phyloP scores from a whole-genome alignment of 768 basidiomycete genomes.

The Termitomyces sp. region DNA sequence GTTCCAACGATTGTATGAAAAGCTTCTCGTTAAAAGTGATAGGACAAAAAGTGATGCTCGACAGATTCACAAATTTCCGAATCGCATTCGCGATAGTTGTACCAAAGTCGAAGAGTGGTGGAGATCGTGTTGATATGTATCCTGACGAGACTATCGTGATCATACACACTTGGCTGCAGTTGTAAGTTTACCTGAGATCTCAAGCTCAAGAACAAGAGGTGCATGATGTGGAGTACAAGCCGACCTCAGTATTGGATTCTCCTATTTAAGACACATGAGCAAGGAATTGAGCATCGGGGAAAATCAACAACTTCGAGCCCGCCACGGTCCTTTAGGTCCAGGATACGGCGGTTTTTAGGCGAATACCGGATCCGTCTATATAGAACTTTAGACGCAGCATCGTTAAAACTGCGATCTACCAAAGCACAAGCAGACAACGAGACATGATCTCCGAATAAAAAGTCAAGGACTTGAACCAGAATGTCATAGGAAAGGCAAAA shows the following conservation, averaged over 20 bases:
- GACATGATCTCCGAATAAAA: slow-evolving; percentile 26
- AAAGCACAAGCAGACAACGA: slow-evolving; percentile 36
- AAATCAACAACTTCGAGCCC: slow-evolving; percentile 23
- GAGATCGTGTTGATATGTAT: slow-evolving; percentile 19
- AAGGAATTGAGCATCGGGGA: background rate
- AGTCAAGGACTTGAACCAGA: slow-evolving; percentile 26
- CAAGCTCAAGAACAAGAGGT: slow-evolving; percentile 32
- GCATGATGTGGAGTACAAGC: slow-evolving; percentile 35
- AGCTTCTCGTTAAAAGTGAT: slow-evolving; percentile 26
- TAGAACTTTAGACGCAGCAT: slow-evolving; percentile 37
- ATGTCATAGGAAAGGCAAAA: slow-evolving; percentile 26
- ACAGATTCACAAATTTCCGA: slow-evolving; percentile 26
- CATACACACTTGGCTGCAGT: background rate
- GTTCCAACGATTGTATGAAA: slow-evolving; percentile 23
- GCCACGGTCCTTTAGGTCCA: slow-evolving; percentile 32
- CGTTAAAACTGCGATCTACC: slow-evolving; percentile 41
- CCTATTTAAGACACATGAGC: slow-evolving; percentile 14
- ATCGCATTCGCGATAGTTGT: slow-evolving; percentile 23
- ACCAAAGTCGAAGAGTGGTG: slow-evolving; percentile 24
- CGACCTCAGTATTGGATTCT: slow-evolving; percentile 31
- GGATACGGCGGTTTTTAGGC: slow-evolving; percentile 24
- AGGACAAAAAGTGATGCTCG: slow-evolving; percentile 28
- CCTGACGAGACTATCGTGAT: slow-evolving; percentile 10
- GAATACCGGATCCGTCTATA: slow-evolving; percentile 40
- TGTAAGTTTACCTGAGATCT: slow-evolving; percentile 36